These are phyloP conservation scores for Pseudocercospora cruenta DNA, from an alignment of 2,329 filamentous ascomycete genomes.

Conservation along the genomic window DNA sequence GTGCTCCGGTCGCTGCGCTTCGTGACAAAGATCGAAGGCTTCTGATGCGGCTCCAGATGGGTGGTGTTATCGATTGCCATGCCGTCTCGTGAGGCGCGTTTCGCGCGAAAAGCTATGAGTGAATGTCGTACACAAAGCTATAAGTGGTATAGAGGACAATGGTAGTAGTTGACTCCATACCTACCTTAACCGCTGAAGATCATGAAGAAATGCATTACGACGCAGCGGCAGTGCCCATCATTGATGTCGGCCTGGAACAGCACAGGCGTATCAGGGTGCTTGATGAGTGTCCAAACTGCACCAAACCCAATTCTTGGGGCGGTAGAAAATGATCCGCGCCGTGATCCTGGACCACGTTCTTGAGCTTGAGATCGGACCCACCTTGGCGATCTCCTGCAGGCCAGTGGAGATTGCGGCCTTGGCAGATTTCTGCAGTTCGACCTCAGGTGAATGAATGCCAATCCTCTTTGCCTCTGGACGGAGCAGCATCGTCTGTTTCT, in stretches of 20 bases:
- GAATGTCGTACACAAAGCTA: not conserved
- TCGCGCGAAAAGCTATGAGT: not conserved
- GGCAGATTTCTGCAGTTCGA: not conserved
- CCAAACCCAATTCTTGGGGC: not conserved
- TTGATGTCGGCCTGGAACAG: not conserved
- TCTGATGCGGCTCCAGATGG: slow-evolving; percentile 1
- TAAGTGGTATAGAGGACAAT: not conserved
- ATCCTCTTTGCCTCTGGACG: not conserved
- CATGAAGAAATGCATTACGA: not conserved
- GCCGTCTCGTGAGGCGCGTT: not conserved
- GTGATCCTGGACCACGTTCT: slow-evolving; percentile 1
- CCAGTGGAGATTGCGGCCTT: slow-evolving; percentile 6
- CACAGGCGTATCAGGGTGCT: not conserved
- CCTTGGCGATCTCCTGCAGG: slow-evolving; percentile 1
- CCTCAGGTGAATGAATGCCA: not conserved
- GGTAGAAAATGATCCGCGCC: not conserved
- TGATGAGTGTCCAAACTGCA: too few relatives aligned
- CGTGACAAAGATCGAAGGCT: slow-evolving; percentile 39
- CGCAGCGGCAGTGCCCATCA: not conserved
- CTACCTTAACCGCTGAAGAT: not conserved
- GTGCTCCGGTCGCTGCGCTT: slow-evolving; percentile 43
- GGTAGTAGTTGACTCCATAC: not conserved
- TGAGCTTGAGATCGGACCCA: slow-evolving; percentile 1
- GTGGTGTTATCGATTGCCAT: slow-evolving; percentile 1
- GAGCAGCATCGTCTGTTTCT: too few relatives aligned